Conservation (phyloP, 306 rosid genomes). For the Dicorynia guianensis region DNA sequence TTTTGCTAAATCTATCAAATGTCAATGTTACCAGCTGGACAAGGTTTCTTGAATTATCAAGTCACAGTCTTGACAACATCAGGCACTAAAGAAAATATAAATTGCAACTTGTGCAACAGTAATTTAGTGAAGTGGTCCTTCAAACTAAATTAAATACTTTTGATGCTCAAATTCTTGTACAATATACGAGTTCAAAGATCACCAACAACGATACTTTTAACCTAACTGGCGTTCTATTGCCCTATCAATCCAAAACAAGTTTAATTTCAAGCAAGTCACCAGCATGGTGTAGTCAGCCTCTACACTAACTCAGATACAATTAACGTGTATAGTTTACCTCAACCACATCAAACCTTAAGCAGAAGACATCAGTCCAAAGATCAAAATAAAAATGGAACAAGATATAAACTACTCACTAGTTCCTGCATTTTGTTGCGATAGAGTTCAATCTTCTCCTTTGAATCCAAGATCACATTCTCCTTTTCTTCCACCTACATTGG, state of each 20-base stretch:
- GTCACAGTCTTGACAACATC: slow-evolving; percentile 7
- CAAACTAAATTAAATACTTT: slow-evolving; percentile 28
- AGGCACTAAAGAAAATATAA: background rate
- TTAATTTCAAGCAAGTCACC: slow-evolving; percentile 30
- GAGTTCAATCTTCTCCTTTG: slow-evolving; percentile 81
- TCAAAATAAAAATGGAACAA: slow-evolving; percentile 36
- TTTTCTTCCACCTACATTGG: slow-evolving; percentile 66
- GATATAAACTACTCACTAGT: slow-evolving; percentile 72
- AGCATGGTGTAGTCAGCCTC: slow-evolving; percentile 17
- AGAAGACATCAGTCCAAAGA: slow-evolving; percentile 25
- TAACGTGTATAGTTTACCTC: slow-evolving; percentile 19
- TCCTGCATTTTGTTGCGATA: slow-evolving; percentile 96
- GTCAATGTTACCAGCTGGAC: slow-evolving; percentile 6
- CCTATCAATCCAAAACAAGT: slow-evolving; percentile 4
- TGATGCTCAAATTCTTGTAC: slow-evolving; percentile 31
- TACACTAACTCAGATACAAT: background rate
- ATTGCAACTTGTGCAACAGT: background rate
- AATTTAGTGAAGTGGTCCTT: slow-evolving; percentile 20
- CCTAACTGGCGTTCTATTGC: slow-evolving; percentile 15
- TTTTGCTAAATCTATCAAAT: slow-evolving; percentile 13
- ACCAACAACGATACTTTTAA: slow-evolving; percentile 23
- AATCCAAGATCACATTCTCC: slow-evolving; percentile 73
- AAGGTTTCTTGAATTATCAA: slow-evolving; percentile 27
- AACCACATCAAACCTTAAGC: slow-evolving; percentile 18
- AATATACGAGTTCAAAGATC: slow-evolving; percentile 28